Base-by-base conservation (phyloP, 768 basidiomycete genomes). In the Wakefieldia striispora region DNA sequence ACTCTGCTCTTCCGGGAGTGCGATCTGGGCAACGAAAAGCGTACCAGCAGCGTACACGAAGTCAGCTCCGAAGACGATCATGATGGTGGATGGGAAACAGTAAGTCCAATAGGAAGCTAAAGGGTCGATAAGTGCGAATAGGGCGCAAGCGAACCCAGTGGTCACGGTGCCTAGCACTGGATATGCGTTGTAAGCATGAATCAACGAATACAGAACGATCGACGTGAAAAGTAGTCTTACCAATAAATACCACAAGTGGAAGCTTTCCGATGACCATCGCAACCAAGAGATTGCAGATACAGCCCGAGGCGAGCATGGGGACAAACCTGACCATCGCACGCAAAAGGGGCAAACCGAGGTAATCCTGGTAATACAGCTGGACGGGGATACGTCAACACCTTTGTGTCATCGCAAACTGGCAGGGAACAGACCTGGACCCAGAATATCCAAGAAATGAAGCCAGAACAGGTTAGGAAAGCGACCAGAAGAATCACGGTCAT, bases 1-100 rank as follows among this genome's bases (percentile, higher is more conserved):
- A 65, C 82, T 84, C 64, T 91, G 89, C 57, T 91, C 89, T 45
- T 85, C 75, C 3, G 81, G 81, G 1, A 76, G 63, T 2, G 80
- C 75, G 12, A 85, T 74, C 58, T 84, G 84, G 3, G 88, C 84
- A 37, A 89, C 78, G 57, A 86, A 91, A 16, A 91, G 68, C 8
- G 85, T 86, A 2, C 89, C 90, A 0, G 81, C 70, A 0, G 89
- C 71, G 59, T 82, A 91, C 2, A 87, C 81, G 53, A 91, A 88
- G 59, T 91, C 90, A 1, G 82, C 86, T 17, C 90, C 90, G 41
- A 88, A 75, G 12, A 90, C 88, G 20, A 78, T 68, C 39, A 86
- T 49, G 35, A 80, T 67, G 0, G 86, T 77, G 1, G 83, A 78
- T 0, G 88, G 86, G 66, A 91, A 91, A 4, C 80, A 82, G 50